These are phyloP conservation scores for Solanum appendiculatum DNA, from an alignment of 257 asterid species.

Conservation along the genomic window DNA sequence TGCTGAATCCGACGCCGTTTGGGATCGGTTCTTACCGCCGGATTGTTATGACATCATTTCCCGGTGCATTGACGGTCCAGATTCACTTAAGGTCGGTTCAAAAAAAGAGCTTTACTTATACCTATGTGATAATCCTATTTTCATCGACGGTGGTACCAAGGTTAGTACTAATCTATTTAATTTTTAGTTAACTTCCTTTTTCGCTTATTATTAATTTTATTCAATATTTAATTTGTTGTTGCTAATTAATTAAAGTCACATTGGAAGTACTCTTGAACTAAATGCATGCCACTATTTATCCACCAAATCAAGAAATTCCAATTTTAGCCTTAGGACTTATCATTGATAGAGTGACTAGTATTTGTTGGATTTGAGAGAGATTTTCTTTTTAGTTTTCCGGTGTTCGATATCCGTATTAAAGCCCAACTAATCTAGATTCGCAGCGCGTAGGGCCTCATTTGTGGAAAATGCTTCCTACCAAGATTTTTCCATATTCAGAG, in stretches of 20 bases:
- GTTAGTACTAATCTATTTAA: constrained; percentile 11
- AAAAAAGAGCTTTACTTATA: constrained; percentile 60
- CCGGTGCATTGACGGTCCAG: constrained; percentile 27
- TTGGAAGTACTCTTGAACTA: background rate
- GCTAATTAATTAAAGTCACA: background rate
- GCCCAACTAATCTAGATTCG: background rate
- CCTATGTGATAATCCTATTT: constrained; percentile 50
- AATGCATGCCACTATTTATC: background rate
- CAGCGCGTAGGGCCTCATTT: background rate
- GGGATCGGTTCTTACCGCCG: constrained; percentile 69
- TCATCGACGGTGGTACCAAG: constrained; percentile 63
- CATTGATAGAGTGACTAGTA: background rate
- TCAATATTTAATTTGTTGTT: background rate
- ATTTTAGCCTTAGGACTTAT: background rate
- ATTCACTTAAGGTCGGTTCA: constrained; percentile 13
- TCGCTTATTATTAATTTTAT: background rate
- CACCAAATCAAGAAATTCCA: background rate
- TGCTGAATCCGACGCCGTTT: constrained; percentile 65
- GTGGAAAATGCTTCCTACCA: background rate
- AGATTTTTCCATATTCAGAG: no score
- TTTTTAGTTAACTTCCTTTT: background rate
- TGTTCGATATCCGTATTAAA: no score
- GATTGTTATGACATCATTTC: constrained; percentile 47
- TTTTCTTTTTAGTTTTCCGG: no score
- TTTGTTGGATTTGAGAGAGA: background rate